These are phyloP conservation scores for Quercus berberidifolia DNA, from an alignment of 306 rosid species.

Conservation along the genomic window DNA sequence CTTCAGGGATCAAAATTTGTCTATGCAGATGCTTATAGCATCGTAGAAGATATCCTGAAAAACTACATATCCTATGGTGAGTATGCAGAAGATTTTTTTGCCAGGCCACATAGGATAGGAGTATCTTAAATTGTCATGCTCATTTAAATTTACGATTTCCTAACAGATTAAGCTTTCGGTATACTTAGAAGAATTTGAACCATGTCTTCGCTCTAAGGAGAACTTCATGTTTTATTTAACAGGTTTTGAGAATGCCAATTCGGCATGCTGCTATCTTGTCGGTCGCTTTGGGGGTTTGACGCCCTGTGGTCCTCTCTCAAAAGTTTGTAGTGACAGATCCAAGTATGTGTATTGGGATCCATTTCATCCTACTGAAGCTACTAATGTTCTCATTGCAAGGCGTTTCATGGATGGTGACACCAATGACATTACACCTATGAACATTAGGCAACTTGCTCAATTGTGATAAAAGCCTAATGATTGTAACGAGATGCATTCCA, in stretches of 20 bases:
- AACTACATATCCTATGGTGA: constrained; percentile 46
- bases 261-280: constrained; percentile 56
- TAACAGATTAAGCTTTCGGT: too few species aligned
- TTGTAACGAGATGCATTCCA: neutral
- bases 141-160: too few species aligned
- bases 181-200: too few species aligned
- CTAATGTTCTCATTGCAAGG: constrained; percentile 41
- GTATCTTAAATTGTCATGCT: neutral
- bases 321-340: constrained; percentile 51
- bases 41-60: constrained; percentile 49
- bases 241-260: constrained; percentile 56
- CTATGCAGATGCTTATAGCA: constrained; percentile 61
- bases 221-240: neutral
- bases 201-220: neutral
- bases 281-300: constrained; percentile 64
- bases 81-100: neutral
- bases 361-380: constrained; percentile 66
- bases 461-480: constrained; percentile 14
- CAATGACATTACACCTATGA: constrained; percentile 48
- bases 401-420: constrained; percentile 48
- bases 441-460: constrained; percentile 38
- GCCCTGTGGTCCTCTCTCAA: constrained; percentile 50
- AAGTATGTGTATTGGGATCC: constrained; percentile 73
- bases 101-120: neutral
- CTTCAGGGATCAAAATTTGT: constrained; percentile 45